These are phyloP conservation scores for Letharia lupina DNA, from an alignment of 495 filamentous ascomycete species.

Conservation along the genomic window DNA sequence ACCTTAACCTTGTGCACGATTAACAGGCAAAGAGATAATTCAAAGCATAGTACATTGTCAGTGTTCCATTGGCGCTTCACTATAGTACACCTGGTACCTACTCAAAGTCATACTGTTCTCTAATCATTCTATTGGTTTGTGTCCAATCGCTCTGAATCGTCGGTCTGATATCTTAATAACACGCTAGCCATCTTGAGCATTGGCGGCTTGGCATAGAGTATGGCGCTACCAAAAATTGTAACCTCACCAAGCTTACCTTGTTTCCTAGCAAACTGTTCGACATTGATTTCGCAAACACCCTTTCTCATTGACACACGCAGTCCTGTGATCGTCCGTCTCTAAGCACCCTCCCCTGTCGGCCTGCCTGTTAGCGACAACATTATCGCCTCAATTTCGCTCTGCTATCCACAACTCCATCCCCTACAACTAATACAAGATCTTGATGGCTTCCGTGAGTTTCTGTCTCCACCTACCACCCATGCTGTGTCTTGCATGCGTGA, in stretches of 20 bases:
- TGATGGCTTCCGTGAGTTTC: slow-evolving; percentile 26
- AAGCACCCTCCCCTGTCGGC: not conserved
- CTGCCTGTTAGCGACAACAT: not conserved
- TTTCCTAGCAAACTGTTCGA: not conserved
- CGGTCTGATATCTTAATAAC: not conserved
- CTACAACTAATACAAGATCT: slow-evolving; percentile 10
- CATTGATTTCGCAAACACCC: not conserved
- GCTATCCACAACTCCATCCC: not conserved
- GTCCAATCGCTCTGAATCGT: too few species aligned
- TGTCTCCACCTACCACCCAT: not conserved
- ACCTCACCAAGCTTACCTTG: not conserved
- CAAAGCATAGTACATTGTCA: too few species aligned
- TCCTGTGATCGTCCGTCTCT: not conserved
- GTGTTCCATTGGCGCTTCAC: too few species aligned
- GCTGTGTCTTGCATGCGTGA: not conserved
- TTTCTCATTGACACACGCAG: not conserved
- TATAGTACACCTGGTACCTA: too few species aligned
- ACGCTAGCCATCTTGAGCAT: not conserved
- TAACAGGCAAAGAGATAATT: too few species aligned
- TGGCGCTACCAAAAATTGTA: slow-evolving; percentile 7
- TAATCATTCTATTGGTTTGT: not conserved
- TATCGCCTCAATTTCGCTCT: not conserved
- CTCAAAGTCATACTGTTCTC: too few species aligned
- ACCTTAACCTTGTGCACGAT: too few species aligned
- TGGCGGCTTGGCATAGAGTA: slow-evolving; percentile 1